Evolutionary conservation across 148 eudicot species (phyloP).

Genomic region (Fagopyrum homotropicum): DNA sequence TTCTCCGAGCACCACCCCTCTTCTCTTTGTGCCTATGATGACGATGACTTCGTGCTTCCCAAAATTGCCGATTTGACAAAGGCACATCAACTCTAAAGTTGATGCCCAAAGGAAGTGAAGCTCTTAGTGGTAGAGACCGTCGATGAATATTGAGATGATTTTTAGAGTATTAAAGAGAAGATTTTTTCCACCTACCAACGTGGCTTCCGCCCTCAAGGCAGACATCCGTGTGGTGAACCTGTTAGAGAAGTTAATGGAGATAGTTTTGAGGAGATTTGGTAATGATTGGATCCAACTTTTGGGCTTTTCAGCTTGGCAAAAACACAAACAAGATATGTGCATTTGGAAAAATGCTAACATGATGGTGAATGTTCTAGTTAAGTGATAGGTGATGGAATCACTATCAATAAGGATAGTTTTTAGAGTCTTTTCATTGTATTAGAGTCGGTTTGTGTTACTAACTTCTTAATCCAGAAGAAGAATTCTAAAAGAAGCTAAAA

Average conservation of each 20-base stretch:
- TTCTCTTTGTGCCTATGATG: slow-evolving; percentile 24
- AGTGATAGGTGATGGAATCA: no score
- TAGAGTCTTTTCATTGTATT: no score
- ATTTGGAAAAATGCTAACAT: slow-evolving; percentile 35
- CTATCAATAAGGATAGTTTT: no score
- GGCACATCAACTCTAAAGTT: slow-evolving; percentile 26
- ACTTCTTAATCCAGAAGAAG: no score
- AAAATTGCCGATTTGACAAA: slow-evolving; percentile 50
- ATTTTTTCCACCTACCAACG: slow-evolving; percentile 45
- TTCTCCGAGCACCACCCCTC: slow-evolving; percentile 29
- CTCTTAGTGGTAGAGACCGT: slow-evolving; percentile 24
- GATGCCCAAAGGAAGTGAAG: slow-evolving; percentile 28
- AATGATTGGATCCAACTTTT: slow-evolving; percentile 49
- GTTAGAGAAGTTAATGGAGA: slow-evolving; percentile 46
- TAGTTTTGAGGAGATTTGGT: slow-evolving; percentile 60
- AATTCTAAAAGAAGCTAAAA: no score
- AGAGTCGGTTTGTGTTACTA: no score
- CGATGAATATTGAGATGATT: slow-evolving; percentile 48
- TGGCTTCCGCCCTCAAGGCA: slow-evolving; percentile 27
- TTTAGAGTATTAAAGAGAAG: slow-evolving; percentile 31
- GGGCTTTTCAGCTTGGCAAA: slow-evolving; percentile 80
- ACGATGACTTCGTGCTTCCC: slow-evolving; percentile 48
- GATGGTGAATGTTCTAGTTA: slow-evolving; percentile 65
- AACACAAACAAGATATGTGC: slow-evolving; percentile 24
- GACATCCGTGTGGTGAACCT: slow-evolving; percentile 23